phyloP scores from a whole-genome alignment of 306 rosid species.

The Nissolia schottii region DNA sequence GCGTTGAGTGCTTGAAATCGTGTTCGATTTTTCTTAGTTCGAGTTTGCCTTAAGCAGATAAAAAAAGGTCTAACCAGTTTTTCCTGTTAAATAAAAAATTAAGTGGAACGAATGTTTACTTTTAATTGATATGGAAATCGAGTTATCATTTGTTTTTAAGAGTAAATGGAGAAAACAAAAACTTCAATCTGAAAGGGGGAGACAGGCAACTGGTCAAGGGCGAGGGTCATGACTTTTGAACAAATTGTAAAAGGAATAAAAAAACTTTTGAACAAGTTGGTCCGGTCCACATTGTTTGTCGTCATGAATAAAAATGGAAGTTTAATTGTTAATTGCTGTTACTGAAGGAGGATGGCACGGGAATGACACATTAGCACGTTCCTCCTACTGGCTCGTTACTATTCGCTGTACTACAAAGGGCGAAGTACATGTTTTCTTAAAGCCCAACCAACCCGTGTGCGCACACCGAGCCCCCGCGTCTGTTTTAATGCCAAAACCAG shows the following conservation, averaged over 20 bases:
- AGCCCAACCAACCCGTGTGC: slow-evolving; percentile 24
- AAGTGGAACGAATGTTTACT: too few species aligned
- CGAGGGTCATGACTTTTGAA: background rate
- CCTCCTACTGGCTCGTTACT: background rate
- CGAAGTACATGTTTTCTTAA: background rate
- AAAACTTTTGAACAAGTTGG: background rate
- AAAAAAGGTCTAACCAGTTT: too few species aligned
- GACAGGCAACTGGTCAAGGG: background rate
- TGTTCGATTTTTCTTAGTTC: too few species aligned
- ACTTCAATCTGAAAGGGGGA: background rate
- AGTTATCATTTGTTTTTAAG: background rate
- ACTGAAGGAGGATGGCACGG: background rate
- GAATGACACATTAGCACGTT: background rate
- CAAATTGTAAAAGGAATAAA: background rate
- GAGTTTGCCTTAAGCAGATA: too few species aligned
- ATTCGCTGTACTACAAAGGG: background rate
- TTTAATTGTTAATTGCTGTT: too few species aligned
- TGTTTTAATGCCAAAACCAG: slow-evolving; percentile 9
- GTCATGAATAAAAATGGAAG: too few species aligned
- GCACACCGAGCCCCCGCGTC: slow-evolving; percentile 26
- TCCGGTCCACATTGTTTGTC: background rate
- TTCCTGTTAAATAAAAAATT: too few species aligned
- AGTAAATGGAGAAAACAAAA: background rate
- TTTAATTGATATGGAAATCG: background rate
- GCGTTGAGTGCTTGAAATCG: too few species aligned